Evolutionary conservation across 176 grass and related monocot genomes (phyloP).

Genomic region (Hyparrhenia diplandra): DNA sequence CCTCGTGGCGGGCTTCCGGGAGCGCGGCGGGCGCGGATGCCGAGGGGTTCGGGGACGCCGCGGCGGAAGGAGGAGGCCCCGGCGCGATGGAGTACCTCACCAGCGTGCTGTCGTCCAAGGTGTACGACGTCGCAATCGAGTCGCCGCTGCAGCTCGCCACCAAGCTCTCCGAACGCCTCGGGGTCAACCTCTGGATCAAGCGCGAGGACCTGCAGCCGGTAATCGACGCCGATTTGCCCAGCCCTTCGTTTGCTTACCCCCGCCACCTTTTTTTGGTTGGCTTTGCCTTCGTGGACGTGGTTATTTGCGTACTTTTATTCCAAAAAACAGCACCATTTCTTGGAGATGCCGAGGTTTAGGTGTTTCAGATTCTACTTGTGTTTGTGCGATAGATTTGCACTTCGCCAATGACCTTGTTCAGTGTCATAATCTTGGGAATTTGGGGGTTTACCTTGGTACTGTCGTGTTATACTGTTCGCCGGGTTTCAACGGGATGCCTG

Average conservation of each 20-base stretch:
- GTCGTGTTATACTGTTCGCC: background rate
- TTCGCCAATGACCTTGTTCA: background rate
- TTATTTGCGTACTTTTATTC: background rate
- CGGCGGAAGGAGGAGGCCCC: constrained; percentile 22
- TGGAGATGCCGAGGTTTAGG: background rate
- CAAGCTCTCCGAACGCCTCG: constrained; percentile 70
- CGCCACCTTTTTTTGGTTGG: background rate
- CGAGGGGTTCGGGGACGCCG: background rate
- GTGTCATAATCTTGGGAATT: background rate
- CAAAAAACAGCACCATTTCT: background rate
- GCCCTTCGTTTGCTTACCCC: background rate
- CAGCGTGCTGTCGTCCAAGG: constrained; percentile 69
- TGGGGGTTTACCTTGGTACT: background rate
- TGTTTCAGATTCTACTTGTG: background rate
- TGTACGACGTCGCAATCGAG: constrained; percentile 90
- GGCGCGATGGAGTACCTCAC: constrained; percentile 93
- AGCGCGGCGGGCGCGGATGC: background rate
- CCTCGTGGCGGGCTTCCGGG: constrained; percentile 31
- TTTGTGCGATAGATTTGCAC: background rate
- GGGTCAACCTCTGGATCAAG: constrained; percentile 71
- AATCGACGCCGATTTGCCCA: background rate
- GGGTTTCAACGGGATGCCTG: background rate
- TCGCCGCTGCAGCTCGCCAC: constrained; percentile 68
- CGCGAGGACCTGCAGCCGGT: constrained; percentile 95
- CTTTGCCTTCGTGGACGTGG: background rate